Evolutionary conservation across 2,329 filamentous ascomycete genomes (phyloP), one percentile per base, ranked within the genome.

Genomic region (Fusarium nanum): DNA sequence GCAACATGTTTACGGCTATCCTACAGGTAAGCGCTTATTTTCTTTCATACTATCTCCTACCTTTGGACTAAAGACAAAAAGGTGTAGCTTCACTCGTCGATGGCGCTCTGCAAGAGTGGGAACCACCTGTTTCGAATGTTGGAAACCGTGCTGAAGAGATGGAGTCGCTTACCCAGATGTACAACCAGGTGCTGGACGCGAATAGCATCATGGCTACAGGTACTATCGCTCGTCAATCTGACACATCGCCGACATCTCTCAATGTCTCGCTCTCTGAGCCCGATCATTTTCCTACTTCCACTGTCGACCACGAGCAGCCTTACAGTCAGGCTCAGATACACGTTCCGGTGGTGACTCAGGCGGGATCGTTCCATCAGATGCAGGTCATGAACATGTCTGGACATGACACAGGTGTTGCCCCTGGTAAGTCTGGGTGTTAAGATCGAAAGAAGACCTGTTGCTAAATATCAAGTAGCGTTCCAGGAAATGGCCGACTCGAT

Each of bases 1-100:
- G 48, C 56, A 54, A 48, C 37, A 60, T n/a, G 44, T 64, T 28
- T 60, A 64, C 30, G 34, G 37, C 22, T 60, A 44, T n/a, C 20
- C 49, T 18, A 20, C 48, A 49, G 48, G 60, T 60, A 45, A 64
- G 48, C 27, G 37, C 23, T 27, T 27, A 27, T 27, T 10, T 27
- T 27, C 25, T 30, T 46, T 53, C 5, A 49, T 28, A 18, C 9
- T 3, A 55, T 49, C 56, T 55, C 56, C 8, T 18, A 49, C 30
- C 22, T 18, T 16, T 22, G 20, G 25, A 44, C 37, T 48, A 16
- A 60, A 5, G 7, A 23, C 25, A 20, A 12, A 27, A 60, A 44
- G 41, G 22, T 44, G 22, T 23, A 9, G 14, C 41, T 44, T 23
- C 41, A 22, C 41, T 23, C 20, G 10, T 14, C 10, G 41, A 44